Evolutionary conservation across 2,329 filamentous ascomycete species (phyloP), one percentile per base, ranked within the genome.

Genomic region (Eurotiales sp.): DNA sequence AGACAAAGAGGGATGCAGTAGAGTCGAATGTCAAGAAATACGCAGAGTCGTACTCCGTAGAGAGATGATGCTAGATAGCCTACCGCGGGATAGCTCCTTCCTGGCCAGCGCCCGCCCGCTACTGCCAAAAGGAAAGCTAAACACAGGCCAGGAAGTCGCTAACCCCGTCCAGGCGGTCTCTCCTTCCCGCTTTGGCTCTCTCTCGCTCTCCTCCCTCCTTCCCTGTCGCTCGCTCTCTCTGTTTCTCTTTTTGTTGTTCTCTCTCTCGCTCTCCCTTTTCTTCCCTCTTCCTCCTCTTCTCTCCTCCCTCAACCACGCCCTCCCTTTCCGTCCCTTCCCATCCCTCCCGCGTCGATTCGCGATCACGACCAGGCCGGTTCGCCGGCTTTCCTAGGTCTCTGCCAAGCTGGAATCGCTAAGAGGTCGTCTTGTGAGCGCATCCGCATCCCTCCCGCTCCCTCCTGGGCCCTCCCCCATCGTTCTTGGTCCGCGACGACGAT

Each of bases 301-400:
- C 51, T 43, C n/a, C 27, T 46, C 43, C 51, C 47, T 14, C 22
- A 46, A 39, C 52, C 39, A 36, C 27, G 19, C 46, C 42, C 44
- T 50, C 27, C 56, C 41, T 52, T 46, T 58, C 59, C 58, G 58
- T 61, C 62, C 61, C 59, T 53, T 39, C 46, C 56, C 41, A 55
- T 56, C 55, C 58, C 59, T 55, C 53, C 52, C 55, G 54, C 51
- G 58, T 58, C 52, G 46, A 54, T 52, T 50, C 49, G 51, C 59
- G 55, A 56, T 61, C 56, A 53, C 55, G 56, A 54, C 49, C 54
- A 52, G 48, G 54, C 44, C 52, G 53, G 41, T 42, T 49, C 49
- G 45, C 49, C 49, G 52, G 52, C 53, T 54, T 54, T 40, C 39
- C 43, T 25, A 52, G 47, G 54, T 56, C 47, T 23, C 46, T 45